These are phyloP conservation scores for Torulaspora pretoriensis DNA, from an alignment of 1,139 yeast genomes.

Conservation along the genomic window DNA sequence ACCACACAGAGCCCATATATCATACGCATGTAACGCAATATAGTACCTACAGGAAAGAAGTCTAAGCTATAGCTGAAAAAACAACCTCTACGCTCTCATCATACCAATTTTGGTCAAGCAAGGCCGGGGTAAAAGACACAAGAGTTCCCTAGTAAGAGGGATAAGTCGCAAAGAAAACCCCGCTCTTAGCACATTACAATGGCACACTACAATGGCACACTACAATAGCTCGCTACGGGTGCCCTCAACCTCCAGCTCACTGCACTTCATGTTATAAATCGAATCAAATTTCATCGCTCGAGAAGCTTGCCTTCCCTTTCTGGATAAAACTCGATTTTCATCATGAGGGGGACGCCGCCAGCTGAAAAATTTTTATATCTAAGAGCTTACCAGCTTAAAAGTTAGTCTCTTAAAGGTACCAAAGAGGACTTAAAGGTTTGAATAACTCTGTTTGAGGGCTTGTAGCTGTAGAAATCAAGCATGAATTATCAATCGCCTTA, in stretches of 20 bases:
- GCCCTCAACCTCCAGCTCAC: no score
- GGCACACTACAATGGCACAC: no score
- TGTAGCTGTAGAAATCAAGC: slow-evolving; percentile 1
- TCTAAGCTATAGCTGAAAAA: no score
- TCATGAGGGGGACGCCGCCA: not conserved
- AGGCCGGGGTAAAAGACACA: no score
- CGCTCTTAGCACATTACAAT: no score
- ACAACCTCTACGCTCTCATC: no score
- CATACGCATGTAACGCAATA: not conserved
- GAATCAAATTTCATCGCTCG: not conserved
- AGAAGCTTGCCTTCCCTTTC: not conserved
- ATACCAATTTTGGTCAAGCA: no score
- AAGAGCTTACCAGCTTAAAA: not conserved
- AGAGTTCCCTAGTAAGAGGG: no score
- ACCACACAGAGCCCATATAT: not conserved
- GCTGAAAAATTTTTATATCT: not conserved
- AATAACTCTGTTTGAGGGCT: not conserved
- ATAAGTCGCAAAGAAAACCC: no score
- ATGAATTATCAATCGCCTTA: slow-evolving; percentile 20
- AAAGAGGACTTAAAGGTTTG: not conserved
- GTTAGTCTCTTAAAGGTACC: not conserved
- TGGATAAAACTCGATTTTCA: not conserved
- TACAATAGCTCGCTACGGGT: no score
- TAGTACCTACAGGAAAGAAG: no score
- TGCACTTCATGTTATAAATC: not conserved